Conservation (phyloP, 176 grass and related monocot species). For the Zoysia pacifica region DNA sequence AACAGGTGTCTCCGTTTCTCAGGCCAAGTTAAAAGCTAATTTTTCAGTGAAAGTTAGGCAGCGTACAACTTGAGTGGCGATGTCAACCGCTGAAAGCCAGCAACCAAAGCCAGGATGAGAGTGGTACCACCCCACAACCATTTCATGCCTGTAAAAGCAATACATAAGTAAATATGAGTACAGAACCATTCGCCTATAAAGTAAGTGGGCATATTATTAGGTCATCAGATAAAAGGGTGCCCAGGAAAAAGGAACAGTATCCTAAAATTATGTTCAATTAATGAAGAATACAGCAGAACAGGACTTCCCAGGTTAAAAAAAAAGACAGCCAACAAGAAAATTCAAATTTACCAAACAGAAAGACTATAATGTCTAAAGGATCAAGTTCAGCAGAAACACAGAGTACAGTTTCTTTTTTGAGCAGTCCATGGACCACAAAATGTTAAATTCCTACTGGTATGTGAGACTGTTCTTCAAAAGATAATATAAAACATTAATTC, state of each 20-base stretch:
- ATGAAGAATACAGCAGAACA: neutral
- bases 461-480: neutral
- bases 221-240: constrained; percentile 3
- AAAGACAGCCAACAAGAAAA: neutral
- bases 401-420: neutral
- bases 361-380: neutral
- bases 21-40: neutral
- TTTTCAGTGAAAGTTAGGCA: constrained; percentile 5
- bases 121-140: constrained; percentile 82
- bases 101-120: constrained; percentile 56
- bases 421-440: neutral
- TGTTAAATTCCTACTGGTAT: neutral
- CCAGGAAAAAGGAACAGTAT: neutral
- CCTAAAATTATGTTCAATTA: constrained; percentile 12
- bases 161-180: neutral
- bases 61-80: constrained; percentile 80
- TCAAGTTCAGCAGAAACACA: neutral
- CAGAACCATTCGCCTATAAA: constrained; percentile 13
- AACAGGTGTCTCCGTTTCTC: no score
- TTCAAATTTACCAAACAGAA: neutral
- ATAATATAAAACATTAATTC: neutral
- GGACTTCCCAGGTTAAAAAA: neutral
- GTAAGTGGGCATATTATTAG: neutral
- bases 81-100: constrained; percentile 94
- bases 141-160: constrained; percentile 75